A percentile compares a stretch with the other conserved stretches of the same genome.
These are phyloP conservation scores for Leishmania amazonensis DNA, from an alignment of 208 protist species.

Conservation along the genomic window DNA sequence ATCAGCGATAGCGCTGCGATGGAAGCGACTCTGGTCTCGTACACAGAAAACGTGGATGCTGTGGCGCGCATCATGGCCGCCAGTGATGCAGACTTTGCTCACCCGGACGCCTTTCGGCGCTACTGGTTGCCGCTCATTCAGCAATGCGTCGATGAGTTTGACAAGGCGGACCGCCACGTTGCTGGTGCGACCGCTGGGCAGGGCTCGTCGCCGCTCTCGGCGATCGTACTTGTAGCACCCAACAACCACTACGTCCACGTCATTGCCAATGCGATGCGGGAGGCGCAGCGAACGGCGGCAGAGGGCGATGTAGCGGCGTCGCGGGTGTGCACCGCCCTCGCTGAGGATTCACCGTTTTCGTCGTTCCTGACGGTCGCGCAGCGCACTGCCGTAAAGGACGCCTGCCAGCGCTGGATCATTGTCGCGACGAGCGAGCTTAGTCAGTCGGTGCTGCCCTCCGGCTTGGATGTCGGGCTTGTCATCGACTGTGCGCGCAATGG, in stretches of 20 bases:
- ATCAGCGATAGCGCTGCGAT: conserved; percentile 21
- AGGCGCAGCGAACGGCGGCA: conserved; percentile 7
- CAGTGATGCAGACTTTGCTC: conserved; percentile 63
- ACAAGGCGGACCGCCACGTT: conserved; percentile 47
- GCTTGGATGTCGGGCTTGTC: conserved; percentile 64
- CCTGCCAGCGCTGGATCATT: conserved; percentile 45
- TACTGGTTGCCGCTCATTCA: conserved; percentile 70
- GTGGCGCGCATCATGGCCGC: conserved; percentile 69
- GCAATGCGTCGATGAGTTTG: conserved; percentile 56
- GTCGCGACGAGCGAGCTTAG: conserved; percentile 62
- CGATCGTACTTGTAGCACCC: conserved; percentile 36
- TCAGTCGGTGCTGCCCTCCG: conserved; percentile 68
- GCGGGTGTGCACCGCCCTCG: conserved; percentile 33
- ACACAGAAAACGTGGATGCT: conserved; percentile 82
- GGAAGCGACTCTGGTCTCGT: conserved; percentile 49
- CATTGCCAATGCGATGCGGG: conserved; percentile 14
- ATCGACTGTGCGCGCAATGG: conserved; percentile 79
- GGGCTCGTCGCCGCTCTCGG: conserved; percentile 11
- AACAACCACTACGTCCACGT: conserved; percentile 32
- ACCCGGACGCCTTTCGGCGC: conserved; percentile 42
- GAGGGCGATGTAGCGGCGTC: background rate
- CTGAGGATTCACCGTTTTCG: conserved; percentile 22
- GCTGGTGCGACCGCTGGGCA: conserved; percentile 2
- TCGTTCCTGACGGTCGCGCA: conserved; percentile 32
- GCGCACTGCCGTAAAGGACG: conserved; percentile 18